Evolutionary conservation across 179 eudicot genomes (phyloP).

Genomic region (Vitellaria paradoxa): DNA sequence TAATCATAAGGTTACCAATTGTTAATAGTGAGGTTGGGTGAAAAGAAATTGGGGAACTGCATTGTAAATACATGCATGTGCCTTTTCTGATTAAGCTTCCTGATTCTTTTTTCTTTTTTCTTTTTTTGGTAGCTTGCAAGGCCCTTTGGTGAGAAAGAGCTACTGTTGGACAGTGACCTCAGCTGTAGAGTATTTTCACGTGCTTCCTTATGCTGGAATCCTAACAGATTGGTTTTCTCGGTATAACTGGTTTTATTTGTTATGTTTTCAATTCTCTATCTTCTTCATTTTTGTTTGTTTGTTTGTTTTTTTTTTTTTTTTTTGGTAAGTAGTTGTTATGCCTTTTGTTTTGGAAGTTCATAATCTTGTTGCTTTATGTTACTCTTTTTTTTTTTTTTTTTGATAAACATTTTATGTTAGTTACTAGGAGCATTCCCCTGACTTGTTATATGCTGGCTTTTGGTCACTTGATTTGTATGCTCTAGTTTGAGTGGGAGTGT

Average conservation of each 20-base stretch:
- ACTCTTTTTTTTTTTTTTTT: too few species aligned
- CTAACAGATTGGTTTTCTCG: conserved; percentile 50
- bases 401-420: too few species aligned
- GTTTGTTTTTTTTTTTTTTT: too few species aligned
- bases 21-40: background rate
- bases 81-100: background rate
- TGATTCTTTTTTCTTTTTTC: background rate
- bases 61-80: background rate
- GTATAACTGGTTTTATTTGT: conserved; percentile 24
- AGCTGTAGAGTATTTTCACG: conserved; percentile 57
- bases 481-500: too few species aligned
- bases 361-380: too few species aligned
- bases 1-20: background rate
- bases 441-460: too few species aligned
- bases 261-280: too few species aligned
- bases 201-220: conserved; percentile 64
- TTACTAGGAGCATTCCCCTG: too few species aligned
- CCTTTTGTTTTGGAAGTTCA: too few species aligned
- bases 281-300: too few species aligned
- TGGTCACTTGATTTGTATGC: too few species aligned
- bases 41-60: background rate
- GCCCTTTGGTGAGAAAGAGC: conserved; percentile 52
- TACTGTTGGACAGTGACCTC: conserved; percentile 50
- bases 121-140: conserved; percentile 52
- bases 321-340: too few species aligned